Percentiles rank a stretch among this genome's conserved stretches.
Conservation (phyloP, 345 rosid species). For the Microthlaspi erraticum region DNA sequence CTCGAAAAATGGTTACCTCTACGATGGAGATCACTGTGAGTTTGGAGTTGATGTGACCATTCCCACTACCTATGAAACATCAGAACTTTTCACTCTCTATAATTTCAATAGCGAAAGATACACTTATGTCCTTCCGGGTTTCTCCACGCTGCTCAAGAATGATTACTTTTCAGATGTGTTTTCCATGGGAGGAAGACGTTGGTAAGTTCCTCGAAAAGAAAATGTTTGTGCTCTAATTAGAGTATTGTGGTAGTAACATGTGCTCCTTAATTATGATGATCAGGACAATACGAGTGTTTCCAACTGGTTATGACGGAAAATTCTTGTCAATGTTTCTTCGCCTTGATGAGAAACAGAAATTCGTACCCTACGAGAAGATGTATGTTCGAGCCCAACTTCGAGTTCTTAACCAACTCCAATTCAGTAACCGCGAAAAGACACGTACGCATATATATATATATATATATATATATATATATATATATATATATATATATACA, state of each 20-base stretch:
- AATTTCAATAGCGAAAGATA: too few species aligned
- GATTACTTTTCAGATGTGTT: too few species aligned
- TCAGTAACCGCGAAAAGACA: background rate
- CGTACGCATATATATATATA: background rate
- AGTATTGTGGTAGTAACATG: too few species aligned
- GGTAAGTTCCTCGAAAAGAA: too few species aligned
- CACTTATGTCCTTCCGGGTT: too few species aligned
- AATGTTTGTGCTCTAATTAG: too few species aligned
- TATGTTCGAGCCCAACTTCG: background rate
- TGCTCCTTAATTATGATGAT: too few species aligned
- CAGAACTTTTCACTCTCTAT: conserved; percentile 7
- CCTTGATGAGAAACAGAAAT: background rate
- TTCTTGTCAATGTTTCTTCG: background rate
- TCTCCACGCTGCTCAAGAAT: too few species aligned
- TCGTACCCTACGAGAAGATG: background rate
- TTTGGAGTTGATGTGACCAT: conserved; percentile 9
- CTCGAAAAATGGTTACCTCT: background rate
- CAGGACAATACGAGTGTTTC: too few species aligned
- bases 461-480: background rate
- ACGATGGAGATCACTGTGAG: conserved; percentile 1
- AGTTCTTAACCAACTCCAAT: conserved; percentile 10
- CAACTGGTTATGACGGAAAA: background rate
- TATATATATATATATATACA: background rate
- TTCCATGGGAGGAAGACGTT: too few species aligned
- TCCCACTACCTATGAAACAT: background rate